Evolutionary conservation across 2,329 filamentous ascomycete genomes (phyloP), one percentile per base, ranked within the genome.

Genomic region (Beauveria asiatica): DNA sequence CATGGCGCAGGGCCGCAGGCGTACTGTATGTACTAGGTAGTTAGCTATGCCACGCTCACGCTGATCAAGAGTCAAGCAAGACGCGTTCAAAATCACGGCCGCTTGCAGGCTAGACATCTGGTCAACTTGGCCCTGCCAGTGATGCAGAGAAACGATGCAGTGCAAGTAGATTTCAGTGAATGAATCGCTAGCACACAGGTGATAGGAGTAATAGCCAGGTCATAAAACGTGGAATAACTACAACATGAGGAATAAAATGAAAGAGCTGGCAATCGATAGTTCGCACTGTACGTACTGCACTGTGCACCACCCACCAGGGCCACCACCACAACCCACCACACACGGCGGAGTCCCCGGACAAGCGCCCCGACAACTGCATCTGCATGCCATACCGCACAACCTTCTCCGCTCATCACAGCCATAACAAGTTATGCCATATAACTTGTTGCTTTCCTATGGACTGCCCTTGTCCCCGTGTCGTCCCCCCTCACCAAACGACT

Each of bases 331-430:
- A 17, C n/a, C 42, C 51, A 23, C 25, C 21, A 16, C 25, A 25
- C 25, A 11, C 48, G 39, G 59, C 54, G 48, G 52, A 45, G 53
- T 39, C 17, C 6, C 44, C 42, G n/a, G 16, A 23, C 63, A 67
- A 70, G 69, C 64, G 67, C 69, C 69, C 67, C 67, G 68, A 63
- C 62, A 70, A 62, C 62, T 67, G 65, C 68, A 70, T 69, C 61
- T 62, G 62, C 66, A 64, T 64, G 59, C 62, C 61, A 62, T 37
- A 59, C 61, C 61, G 51, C 55, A 58, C 60, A 58, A 62, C 59
- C 61, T 63, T 68, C 67, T 65, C 42, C 39, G 44, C 55, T 42
- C 48, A 50, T 25, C 44, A 59, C 16, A 57, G 55, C 42, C 61
- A 66, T 59, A 67, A 62, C 60, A 60, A 63, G 59, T 67, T 66